phyloP scores from a whole-genome alignment of 129 eudicot species.

The Apium graveolens region DNA sequence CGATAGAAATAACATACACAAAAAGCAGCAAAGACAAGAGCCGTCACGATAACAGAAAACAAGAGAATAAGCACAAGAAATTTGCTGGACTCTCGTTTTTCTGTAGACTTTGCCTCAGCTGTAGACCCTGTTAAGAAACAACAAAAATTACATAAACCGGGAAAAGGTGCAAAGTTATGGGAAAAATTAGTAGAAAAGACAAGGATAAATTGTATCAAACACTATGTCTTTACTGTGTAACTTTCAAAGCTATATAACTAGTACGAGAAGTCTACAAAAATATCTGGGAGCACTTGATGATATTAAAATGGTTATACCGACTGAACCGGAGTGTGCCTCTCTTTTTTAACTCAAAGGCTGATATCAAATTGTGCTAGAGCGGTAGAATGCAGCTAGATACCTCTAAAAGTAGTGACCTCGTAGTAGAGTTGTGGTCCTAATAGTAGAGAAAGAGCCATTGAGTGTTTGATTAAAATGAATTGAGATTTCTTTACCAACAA shows the following conservation, averaged over 20 bases:
- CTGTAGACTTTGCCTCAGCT: slow-evolving; percentile 30
- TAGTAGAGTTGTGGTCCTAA: not conserved
- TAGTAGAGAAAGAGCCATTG: not conserved
- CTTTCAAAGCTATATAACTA: not conserved
- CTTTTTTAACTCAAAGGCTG: not conserved
- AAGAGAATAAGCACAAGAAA: slow-evolving; percentile 44
- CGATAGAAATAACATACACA: slow-evolving; percentile 38
- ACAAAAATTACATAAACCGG: slow-evolving; percentile 11
- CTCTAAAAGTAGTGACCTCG: not conserved
- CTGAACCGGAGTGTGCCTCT: not conserved
- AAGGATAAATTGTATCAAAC: not conserved
- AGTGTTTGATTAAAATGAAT: not conserved
- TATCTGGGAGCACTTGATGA: not conserved
- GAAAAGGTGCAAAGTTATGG: not conserved
- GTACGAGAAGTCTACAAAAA: not conserved
- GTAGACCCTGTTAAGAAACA: slow-evolving; percentile 37
- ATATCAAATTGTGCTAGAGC: too few species aligned
- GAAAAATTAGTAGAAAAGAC: not conserved
- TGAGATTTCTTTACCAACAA: not conserved
- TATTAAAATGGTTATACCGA: not conserved
- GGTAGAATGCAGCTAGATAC: not conserved
- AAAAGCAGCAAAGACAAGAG: slow-evolving; percentile 40
- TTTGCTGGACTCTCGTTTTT: slow-evolving; percentile 47
- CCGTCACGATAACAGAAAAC: slow-evolving; percentile 43
- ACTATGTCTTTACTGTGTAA: not conserved